Conservation (phyloP, 2,329 filamentous ascomycete species). For the Hyphodiscus sp. region DNA sequence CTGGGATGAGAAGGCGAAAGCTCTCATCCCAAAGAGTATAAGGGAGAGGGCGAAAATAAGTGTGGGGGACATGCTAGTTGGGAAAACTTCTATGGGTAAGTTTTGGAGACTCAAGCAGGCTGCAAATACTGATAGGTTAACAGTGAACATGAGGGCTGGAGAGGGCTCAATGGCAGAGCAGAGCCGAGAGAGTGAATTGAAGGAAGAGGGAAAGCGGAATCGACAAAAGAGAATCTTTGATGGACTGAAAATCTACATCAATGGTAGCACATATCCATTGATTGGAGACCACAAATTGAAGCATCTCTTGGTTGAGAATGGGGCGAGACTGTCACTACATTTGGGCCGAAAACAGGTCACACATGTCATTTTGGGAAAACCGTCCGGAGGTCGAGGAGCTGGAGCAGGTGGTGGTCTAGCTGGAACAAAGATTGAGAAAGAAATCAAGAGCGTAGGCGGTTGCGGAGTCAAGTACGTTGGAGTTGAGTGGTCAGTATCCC, state of each 20-base stretch:
- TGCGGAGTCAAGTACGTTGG: slow-evolving; percentile 71
- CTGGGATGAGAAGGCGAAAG: slow-evolving; percentile 40
- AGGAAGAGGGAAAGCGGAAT: slow-evolving; percentile 31
- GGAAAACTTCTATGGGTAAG: slow-evolving; percentile 29
- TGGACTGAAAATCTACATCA: slow-evolving; percentile 73
- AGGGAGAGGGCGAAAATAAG: slow-evolving; percentile 30
- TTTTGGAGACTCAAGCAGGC: slow-evolving; percentile 3
- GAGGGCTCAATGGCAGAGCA: slow-evolving; percentile 30
- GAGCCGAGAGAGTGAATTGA: slow-evolving; percentile 45
- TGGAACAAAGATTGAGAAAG: slow-evolving; percentile 72
- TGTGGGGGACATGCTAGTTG: slow-evolving; percentile 48
- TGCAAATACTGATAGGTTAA: slow-evolving; percentile 4
- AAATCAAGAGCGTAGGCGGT: slow-evolving; percentile 62
- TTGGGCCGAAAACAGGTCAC: slow-evolving; percentile 71
- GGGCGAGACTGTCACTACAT: slow-evolving; percentile 62
- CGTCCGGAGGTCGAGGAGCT: slow-evolving; percentile 35
- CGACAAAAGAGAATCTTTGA: slow-evolving; percentile 50
- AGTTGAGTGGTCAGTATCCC: slow-evolving; percentile 62
- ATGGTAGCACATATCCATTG: slow-evolving; percentile 74
- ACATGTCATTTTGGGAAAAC: slow-evolving; percentile 73
- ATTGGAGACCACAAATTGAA: slow-evolving; percentile 86
- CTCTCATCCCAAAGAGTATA: slow-evolving; percentile 38
- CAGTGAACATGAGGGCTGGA: slow-evolving; percentile 29
- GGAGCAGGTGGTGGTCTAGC: slow-evolving; percentile 71
- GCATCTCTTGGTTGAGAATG: slow-evolving; percentile 66